These are phyloP conservation scores for Aspergillus ustus DNA, from an alignment of 2,329 filamentous ascomycete species.

Conservation along the genomic window DNA sequence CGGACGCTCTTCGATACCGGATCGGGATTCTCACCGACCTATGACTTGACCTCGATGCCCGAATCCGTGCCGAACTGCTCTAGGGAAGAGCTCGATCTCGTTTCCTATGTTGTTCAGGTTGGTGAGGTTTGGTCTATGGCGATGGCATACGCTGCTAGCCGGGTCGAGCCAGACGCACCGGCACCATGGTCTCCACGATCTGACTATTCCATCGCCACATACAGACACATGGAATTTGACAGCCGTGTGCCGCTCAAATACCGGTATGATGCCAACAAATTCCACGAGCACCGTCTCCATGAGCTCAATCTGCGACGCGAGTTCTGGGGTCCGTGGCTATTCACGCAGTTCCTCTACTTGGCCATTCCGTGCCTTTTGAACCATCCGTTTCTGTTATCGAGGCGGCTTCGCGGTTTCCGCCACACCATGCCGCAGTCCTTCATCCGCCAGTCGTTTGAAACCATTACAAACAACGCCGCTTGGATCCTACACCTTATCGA, in stretches of 20 bases:
- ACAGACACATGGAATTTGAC: slow-evolving; percentile 55
- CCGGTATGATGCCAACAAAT: slow-evolving; percentile 18
- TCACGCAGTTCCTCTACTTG: slow-evolving; percentile 59
- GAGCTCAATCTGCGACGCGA: slow-evolving; percentile 52
- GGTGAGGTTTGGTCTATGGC: slow-evolving; percentile 47
- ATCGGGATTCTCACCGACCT: slow-evolving; percentile 16
- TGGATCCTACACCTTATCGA: slow-evolving; percentile 61
- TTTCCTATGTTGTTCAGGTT: slow-evolving; percentile 52
- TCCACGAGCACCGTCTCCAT: slow-evolving; percentile 33
- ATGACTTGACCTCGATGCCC: slow-evolving; percentile 1
- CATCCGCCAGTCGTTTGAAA: slow-evolving; percentile 58
- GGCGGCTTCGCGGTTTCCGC: slow-evolving; percentile 58
- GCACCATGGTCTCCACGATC: slow-evolving; percentile 57
- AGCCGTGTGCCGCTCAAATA: slow-evolving; percentile 51
- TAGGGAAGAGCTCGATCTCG: slow-evolving; percentile 32
- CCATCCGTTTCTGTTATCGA: slow-evolving; percentile 58
- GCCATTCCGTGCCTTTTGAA: slow-evolving; percentile 59
- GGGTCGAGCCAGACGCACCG: slow-evolving; percentile 27
- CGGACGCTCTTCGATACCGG: slow-evolving; percentile 15
- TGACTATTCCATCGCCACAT: slow-evolving; percentile 48
- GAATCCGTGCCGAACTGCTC: not conserved
- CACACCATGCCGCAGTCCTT: slow-evolving; percentile 60
- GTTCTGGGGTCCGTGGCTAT: slow-evolving; percentile 60
- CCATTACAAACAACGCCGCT: slow-evolving; percentile 56
- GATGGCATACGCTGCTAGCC: slow-evolving; percentile 16